A percentile compares a stretch with the other conserved stretches of the same genome.
These are phyloP conservation scores for Russula sp. DNA, from an alignment of 768 basidiomycete genomes.

Conservation along the genomic window DNA sequence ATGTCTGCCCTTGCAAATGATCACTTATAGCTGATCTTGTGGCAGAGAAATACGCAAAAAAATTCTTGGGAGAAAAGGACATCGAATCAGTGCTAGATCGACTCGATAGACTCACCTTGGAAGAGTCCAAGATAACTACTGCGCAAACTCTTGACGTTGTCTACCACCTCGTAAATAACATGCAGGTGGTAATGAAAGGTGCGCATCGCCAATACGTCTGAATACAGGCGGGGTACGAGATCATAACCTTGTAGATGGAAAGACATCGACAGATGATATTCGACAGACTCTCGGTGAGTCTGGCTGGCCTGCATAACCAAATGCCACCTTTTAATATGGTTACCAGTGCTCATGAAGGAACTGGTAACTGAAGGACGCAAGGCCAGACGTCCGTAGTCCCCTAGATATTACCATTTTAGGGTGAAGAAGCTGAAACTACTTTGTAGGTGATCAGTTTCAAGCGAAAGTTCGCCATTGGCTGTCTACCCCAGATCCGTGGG, in stretches of 20 bases:
- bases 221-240: neutral
- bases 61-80: neutral
- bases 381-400: neutral
- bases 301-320: too few species aligned
- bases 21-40: neutral
- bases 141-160: neutral
- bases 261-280: neutral
- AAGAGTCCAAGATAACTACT: neutral
- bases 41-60: constrained; percentile 3
- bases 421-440: neutral
- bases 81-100: neutral
- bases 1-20: neutral
- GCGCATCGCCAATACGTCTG: too few species aligned
- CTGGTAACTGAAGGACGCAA: too few species aligned
- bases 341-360: too few species aligned
- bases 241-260: neutral
- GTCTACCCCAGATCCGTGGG: neutral
- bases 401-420: neutral
- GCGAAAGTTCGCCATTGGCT: neutral
- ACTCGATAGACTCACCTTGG: neutral
- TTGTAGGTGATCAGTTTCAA: neutral
- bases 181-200: neutral
- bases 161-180: neutral
- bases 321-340: too few species aligned
- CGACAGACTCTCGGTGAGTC: neutral